Base-by-base conservation (phyloP, 1,284 basidiomycete genomes). In the Leucoagaricus sp. region DNA sequence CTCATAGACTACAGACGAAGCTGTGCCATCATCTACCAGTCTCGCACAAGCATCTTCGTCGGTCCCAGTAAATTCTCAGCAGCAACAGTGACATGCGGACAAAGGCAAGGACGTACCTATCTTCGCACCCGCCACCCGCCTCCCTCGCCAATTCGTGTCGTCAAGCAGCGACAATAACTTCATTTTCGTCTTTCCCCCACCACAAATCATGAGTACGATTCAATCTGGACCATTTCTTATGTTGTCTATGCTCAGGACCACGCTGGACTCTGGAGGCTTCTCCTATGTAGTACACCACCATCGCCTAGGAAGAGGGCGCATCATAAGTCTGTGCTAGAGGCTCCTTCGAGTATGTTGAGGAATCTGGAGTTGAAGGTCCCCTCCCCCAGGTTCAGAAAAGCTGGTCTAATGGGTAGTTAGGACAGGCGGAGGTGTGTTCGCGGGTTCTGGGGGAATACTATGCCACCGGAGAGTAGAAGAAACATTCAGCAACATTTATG, bases 371-470 rank as follows among this genome's bases (percentile, higher is more conserved):
- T 58, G 28, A 63, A 66, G 15, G 65, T 71, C 28, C 65, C 70
- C 36, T n/a, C 87, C 87, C 2, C 87, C 61, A 61, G 45, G 63
- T 70, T 1, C 68, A 72, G 56, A 69, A 72, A 57, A 70, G 68
- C 7, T 61, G 67, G 26, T 73, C 75, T 8, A 69, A 63, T 54
- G 67, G 67, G 12, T 70, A 75, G 17, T 81, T 80, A 62, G 66
- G 79, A 44, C 81, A 81, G 60, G 78, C 78, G 5, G 77, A 79
- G 33, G 78, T 87, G 1, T 87, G 80, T 60, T 73, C 72, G 42
- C 73, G 65, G 10, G 77, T 76, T 15, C 75, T 73, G 69, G 13
- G 72, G 72, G 19, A 71, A 66, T 38, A 50, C 49, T 40, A 79
- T 79, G 2, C 78, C 78, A 21, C 77, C 79, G 3, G 77, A 78